Evolutionary conservation across 352 stramenopile genomes (phyloP).

Genomic region (Bremia lactucae): DNA sequence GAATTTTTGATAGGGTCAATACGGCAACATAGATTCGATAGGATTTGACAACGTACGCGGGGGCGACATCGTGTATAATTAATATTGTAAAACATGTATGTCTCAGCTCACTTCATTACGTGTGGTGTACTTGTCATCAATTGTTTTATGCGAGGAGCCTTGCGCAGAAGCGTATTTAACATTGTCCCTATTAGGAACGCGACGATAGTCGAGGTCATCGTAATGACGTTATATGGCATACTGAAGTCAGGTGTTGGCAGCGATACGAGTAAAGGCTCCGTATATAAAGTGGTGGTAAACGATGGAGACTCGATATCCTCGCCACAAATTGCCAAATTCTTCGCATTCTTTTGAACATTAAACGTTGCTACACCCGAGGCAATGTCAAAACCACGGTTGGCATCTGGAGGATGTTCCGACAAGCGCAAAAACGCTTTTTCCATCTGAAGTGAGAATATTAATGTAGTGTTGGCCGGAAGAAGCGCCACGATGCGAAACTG

Average conservation of each 20-base stretch:
- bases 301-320: conserved; percentile 1
- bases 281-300: conserved; percentile 46
- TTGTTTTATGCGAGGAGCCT: conserved; percentile 54
- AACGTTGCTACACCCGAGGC: conserved; percentile 50
- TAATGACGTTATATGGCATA: conserved; percentile 89
- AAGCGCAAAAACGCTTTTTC: conserved; percentile 77
- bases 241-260: conserved; percentile 83
- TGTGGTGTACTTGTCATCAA: conserved; percentile 50
- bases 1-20: conserved; percentile 6
- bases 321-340: conserved; percentile 3
- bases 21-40: conserved; percentile 2
- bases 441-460: conserved; percentile 67
- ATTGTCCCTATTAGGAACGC: conserved; percentile 80
- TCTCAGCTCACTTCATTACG: conserved; percentile 13
- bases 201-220: conserved; percentile 82
- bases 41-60: conserved; percentile 16
- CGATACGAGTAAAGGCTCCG: conserved; percentile 69
- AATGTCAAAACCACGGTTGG: conserved; percentile 81
- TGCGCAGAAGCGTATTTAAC: conserved; percentile 71
- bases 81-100: conserved; percentile 9
- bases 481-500: conserved; percentile 40
- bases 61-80: conserved; percentile 21
- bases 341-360: conserved; percentile 1
- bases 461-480: conserved; percentile 38
- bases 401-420: conserved; percentile 74